These are phyloP conservation scores for Anthoceros angustus DNA, from an alignment of 225 moss, liverwort and hornwort species.

Conservation along the genomic window DNA sequence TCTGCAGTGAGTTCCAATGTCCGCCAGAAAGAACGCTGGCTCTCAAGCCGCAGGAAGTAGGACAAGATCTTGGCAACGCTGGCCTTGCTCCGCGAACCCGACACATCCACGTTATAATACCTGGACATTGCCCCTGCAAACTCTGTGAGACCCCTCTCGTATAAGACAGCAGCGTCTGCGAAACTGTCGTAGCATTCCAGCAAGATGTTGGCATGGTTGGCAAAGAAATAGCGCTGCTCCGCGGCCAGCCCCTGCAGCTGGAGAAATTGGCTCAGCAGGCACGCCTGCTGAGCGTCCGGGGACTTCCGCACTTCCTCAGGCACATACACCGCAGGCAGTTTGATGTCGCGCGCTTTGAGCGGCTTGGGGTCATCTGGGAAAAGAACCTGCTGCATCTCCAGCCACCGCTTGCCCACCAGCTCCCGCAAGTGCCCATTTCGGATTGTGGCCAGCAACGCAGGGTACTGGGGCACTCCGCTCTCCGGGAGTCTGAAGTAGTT, in stretches of 20 bases:
- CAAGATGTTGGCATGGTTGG: conserved; percentile 3
- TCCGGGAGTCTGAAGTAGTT: background rate
- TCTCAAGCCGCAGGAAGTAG: conserved; percentile 2
- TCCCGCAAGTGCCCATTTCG: background rate
- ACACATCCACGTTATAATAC: background rate
- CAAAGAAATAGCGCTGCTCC: conserved; percentile 7
- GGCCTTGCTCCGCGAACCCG: background rate
- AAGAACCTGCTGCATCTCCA: background rate
- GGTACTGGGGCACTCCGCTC: background rate
- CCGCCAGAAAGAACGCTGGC: conserved; percentile 6
- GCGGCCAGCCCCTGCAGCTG: conserved; percentile 2
- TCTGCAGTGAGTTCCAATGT: conserved; percentile 6
- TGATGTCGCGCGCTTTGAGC: background rate
- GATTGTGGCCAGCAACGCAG: background rate
- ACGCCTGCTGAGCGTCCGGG: background rate
- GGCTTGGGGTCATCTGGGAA: background rate
- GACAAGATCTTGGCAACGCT: conserved; percentile 1
- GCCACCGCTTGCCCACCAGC: background rate
- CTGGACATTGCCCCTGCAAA: background rate
- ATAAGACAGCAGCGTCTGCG: conserved; percentile 1
- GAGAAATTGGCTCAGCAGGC: background rate
- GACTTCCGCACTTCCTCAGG: background rate
- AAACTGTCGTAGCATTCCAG: conserved; percentile 5
- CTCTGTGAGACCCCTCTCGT: conserved; percentile 4
- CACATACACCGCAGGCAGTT: background rate